A percentile compares a stretch with the other conserved stretches of the same genome.
Evolutionary conservation across 2,329 filamentous ascomycete genomes (phyloP).

Genomic region (Fusarium equiseti): DNA sequence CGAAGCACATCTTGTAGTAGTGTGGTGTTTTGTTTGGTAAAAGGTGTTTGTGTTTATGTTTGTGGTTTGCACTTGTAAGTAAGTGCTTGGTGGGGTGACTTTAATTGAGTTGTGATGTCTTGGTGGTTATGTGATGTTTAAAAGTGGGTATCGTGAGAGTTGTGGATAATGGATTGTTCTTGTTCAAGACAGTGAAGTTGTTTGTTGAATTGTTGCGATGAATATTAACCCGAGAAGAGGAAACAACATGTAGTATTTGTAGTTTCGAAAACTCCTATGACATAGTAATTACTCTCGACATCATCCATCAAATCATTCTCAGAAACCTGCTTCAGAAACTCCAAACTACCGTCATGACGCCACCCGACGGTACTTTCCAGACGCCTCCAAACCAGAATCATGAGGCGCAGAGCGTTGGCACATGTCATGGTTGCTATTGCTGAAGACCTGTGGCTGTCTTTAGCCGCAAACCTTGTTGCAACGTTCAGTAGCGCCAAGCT

Average conservation of each 20-base stretch:
- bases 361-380: background rate
- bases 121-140: background rate
- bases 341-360: constrained; percentile 23
- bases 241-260: constrained; percentile 2
- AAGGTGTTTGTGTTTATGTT: background rate
- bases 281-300: background rate
- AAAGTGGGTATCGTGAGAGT: background rate
- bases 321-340: constrained; percentile 2
- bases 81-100: background rate
- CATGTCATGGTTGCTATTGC: constrained; percentile 12
- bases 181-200: background rate
- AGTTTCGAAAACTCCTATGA: background rate
- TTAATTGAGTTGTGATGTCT: background rate
- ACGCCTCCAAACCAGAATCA: background rate
- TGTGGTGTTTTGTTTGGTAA: background rate
- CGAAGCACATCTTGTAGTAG: constrained; percentile 14
- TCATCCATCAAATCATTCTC: background rate
- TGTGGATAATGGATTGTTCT: background rate
- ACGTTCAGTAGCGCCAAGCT: constrained; percentile 18
- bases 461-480: constrained; percentile 16
- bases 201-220: no score
- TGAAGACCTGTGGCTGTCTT: constrained; percentile 11
- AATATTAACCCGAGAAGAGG: background rate
- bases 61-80: background rate
- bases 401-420: constrained; percentile 17